phyloP scores from a whole-genome alignment of 805 yeast genomes.

The Clavispora asparagi region DNA sequence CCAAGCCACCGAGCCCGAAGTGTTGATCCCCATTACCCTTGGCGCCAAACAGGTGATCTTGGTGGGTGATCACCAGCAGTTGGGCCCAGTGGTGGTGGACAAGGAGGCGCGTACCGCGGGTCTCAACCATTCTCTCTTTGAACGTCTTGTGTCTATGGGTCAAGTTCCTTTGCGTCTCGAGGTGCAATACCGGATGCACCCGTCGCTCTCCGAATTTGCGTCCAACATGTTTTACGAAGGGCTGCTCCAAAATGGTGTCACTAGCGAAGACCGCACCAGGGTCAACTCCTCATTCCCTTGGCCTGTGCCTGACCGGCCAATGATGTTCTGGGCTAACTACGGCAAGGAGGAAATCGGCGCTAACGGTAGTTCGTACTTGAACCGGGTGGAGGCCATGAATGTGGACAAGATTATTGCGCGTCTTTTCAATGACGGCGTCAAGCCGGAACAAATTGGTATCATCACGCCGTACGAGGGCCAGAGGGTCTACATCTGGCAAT shows the following conservation, averaged over 20 bases:
- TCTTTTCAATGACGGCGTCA: slow-evolving; percentile 70
- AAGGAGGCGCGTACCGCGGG: slow-evolving; percentile 84
- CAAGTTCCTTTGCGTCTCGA: slow-evolving; percentile 81
- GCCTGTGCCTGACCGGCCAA: slow-evolving; percentile 81
- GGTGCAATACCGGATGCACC: slow-evolving; percentile 95
- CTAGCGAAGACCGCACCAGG: slow-evolving; percentile 62
- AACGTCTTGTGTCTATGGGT: slow-evolving; percentile 75
- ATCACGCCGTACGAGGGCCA: slow-evolving; percentile 96
- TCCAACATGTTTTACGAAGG: slow-evolving; percentile 93
- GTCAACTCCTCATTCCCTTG: slow-evolving; percentile 70
- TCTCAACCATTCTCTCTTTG: slow-evolving; percentile 78
- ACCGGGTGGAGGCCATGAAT: slow-evolving; percentile 85
- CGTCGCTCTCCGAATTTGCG: slow-evolving; percentile 79
- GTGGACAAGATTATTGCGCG: slow-evolving; percentile 73
- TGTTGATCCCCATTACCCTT: slow-evolving; percentile 79
- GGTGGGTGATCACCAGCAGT: slow-evolving; percentile 94
- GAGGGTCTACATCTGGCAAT: slow-evolving; percentile 72
- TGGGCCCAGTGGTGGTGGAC: slow-evolving; percentile 86
- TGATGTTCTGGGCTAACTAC: slow-evolving; percentile 92
- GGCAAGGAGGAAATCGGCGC: slow-evolving; percentile 87
- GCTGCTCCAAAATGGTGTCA: slow-evolving; percentile 84
- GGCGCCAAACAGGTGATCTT: slow-evolving; percentile 86
- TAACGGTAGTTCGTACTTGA: slow-evolving; percentile 75
- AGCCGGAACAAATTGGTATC: slow-evolving; percentile 72
- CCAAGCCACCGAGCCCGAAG: slow-evolving; percentile 91